Evolutionary conservation across 2,329 filamentous ascomycete species (phyloP), one percentile per base, ranked within the genome.

Genomic region (Metarhizium rileyi): DNA sequence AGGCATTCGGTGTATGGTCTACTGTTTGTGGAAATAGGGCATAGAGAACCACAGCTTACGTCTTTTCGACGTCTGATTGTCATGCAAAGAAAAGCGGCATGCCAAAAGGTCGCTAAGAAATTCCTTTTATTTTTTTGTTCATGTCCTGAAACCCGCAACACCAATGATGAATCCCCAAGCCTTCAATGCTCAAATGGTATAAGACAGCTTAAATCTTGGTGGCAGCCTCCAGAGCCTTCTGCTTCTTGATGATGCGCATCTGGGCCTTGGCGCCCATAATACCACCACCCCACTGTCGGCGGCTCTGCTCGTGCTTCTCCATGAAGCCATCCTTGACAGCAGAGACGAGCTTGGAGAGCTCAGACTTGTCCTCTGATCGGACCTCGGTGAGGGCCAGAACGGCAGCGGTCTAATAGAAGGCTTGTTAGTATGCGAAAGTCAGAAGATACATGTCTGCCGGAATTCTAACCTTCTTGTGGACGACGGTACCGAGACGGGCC

Each of bases 181-280:
- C 66, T 64, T 51, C 61, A 66, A 69, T 66, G 63, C 64, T 62
- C 56, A 63, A 57, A 64, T 48, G 65, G 65, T 68, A 68, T 67
- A 61, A 62, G 58, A 61, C 60, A 61, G 59, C 58, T 71, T 94
- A 98, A 78, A 98, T 94, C 87, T 97, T 97, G 83, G 96, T 90
- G 70, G 93, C 90, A 68, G 74, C 75, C 76, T 97, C 93, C 57
- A 93, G 68, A 68, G 90, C 90, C 86, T 96, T 96, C 76, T 86
- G 81, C 80, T 88, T 89, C 87, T 95, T 96, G 73, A 75, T 73
- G 56, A 75, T 79, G 67, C 75, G 75, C 74, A 79, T 81, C 74
- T 81, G 83, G 69, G 93, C 90, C 88, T 98, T 98, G 71, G 84
- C 80, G 67, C 93, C 79, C 90, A 98, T 96, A 78, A 98, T 96